phyloP scores from a whole-genome alignment of 257 asterid species.

The Nicotiana noctiflora region DNA sequence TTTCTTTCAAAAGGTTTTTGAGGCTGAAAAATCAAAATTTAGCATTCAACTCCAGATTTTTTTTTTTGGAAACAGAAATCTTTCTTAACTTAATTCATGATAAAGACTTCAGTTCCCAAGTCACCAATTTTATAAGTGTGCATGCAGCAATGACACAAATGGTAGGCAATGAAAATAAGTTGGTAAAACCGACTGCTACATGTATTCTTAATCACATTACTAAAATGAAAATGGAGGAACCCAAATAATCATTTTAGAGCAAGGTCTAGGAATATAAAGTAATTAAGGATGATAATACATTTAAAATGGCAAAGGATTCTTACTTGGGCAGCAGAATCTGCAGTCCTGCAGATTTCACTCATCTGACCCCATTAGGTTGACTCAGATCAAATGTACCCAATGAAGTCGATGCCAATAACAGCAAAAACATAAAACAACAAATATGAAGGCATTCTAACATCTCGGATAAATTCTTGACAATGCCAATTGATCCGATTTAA shows the following conservation, averaged over 20 bases:
- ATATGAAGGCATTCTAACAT: constrained; percentile 10
- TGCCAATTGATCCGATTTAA: constrained; percentile 1
- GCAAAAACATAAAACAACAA: constrained; percentile 16
- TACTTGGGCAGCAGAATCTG: constrained; percentile 30
- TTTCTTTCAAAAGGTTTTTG: too few species aligned
- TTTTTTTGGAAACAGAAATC: neutral
- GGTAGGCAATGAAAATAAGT: neutral
- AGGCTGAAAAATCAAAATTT: too few species aligned
- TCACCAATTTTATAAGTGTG: neutral
- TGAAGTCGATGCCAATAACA: constrained; percentile 12
- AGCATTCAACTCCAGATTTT: neutral
- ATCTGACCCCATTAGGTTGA: constrained; percentile 19
- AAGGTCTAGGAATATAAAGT: neutral
- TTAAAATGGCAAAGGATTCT: constrained; percentile 14
- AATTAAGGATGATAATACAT: neutral
- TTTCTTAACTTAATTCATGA: neutral
- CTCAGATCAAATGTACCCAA: constrained; percentile 17
- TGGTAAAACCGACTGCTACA: neutral
- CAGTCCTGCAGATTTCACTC: constrained; percentile 24
- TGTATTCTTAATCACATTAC: neutral
- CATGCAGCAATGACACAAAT: neutral
- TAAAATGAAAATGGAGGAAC: neutral
- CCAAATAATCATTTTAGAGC: neutral
- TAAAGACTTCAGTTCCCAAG: neutral
- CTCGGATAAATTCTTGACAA: neutral